Evolutionary conservation across 345 rosid species (phyloP), one percentile per base, ranked within the genome.

Genomic region (Conringia planisiliqua): DNA sequence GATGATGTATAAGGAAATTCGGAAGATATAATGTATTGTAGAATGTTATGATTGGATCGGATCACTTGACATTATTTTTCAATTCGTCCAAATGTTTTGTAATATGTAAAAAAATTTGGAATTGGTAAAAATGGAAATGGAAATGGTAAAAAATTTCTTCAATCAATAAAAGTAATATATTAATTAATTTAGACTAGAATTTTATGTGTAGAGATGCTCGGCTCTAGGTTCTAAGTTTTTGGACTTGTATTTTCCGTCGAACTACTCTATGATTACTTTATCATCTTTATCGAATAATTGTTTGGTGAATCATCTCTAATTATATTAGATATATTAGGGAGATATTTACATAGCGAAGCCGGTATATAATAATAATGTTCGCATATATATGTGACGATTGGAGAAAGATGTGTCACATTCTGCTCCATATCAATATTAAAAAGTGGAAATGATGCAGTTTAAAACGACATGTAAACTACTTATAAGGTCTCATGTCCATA

Each of bases 201-300:
- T 30, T 4, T 30, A 6, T 30, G 6, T 30, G 1, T 60, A 48
- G 7, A 17, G 60, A 38, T 51, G 69, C 43, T 38, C 48, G 40
- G 42, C 38, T 51, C 38, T 52, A 51, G 76, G 63, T 72, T 62
- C 70, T 9, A 18, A 27, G 76, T 38, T 62, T 55, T 44, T 55
- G 65, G 71, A 73, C 47, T 20, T 43, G 11, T 55, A 55, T 55
- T 55, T 43, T 62, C 62, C 18, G 10, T 63, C 57, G 71, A 73
- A 33, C 71, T 14, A 73, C 27, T 44, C 64, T 42, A 73, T 64
- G 64, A 54, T 64, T 73, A 63, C 68, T 73, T 27, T 64, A 24
- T 64, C 57, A 30, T 54, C 58, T 55, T 44, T 44, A 65, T 43
- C 58, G 77, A 73, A 73, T 73, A 65, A 63, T 10, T 2, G 64